phyloP scores from a whole-genome alignment of 257 asterid genomes.

The Solanum commersonii region DNA sequence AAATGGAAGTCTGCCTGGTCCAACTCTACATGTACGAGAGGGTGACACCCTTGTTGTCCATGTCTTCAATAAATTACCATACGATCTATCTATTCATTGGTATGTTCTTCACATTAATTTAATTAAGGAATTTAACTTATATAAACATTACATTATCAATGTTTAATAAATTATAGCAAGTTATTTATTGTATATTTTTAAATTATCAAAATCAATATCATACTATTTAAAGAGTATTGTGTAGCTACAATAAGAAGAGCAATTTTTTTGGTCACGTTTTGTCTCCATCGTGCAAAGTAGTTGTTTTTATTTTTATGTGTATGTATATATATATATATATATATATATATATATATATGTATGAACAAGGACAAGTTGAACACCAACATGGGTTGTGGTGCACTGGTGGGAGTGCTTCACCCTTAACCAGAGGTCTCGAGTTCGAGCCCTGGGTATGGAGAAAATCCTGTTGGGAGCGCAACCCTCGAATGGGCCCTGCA shows the following conservation, averaged over 20 bases:
- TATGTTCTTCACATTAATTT: conserved; percentile 1
- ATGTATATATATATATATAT: no score
- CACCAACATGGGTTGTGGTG: no score
- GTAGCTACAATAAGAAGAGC: background rate
- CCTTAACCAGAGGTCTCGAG: no score
- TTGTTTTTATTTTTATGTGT: no score
- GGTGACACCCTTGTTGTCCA: conserved; percentile 57
- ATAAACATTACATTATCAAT: background rate
- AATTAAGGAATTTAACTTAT: background rate
- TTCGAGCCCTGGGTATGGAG: no score
- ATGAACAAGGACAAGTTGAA: no score
- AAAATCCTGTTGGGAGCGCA: no score
- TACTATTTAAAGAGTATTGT: background rate
- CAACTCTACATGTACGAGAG: conserved; percentile 42
- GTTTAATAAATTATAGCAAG: background rate
- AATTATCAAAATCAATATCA: background rate
- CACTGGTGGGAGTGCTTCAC: no score
- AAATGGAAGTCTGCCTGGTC: conserved; percentile 64
- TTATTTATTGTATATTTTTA: no score
- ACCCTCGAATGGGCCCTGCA: no score
- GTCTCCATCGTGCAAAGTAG: background rate
- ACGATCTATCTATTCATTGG: conserved; percentile 64
- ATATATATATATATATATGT: no score
- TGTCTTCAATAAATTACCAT: conserved; percentile 47
- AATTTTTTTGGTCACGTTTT: background rate